Evolutionary conservation across 345 rosid species (phyloP), one percentile per base, ranked within the genome.

Genomic region (Corchorus capsularis): DNA sequence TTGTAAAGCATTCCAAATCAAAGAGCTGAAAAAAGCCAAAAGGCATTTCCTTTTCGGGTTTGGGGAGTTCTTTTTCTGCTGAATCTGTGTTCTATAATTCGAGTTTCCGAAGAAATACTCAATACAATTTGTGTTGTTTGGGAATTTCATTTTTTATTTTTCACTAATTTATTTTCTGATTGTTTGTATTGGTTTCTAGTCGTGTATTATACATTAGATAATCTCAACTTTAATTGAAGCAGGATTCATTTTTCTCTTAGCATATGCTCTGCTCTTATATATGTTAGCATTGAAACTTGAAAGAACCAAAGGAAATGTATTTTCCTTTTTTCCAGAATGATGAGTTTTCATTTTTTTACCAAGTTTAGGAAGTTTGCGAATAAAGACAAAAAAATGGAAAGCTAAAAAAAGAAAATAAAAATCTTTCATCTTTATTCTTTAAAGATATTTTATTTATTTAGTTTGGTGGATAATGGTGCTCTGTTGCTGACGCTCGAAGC

Each of bases 1-100:
- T 94, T 69, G 86, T 94, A 43, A 94, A 94, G 84, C 97, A 94
- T 77, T 92, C 98, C 6, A 94, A 92, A 79, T 84, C 95, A 46
- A 85, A 84, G 72, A 89, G 79, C 81, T 91, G 74, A 83, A 63
- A 43, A 35, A 14, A 15, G 17, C 45, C 27, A 27, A 27, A 27
- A 27, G 27, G 27, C 27, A 27, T 27, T 8, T 12, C 1, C 13
- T 64, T 41, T 46, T 37, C 6, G 4, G 43, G 43, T 39, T 39
- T 4, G 43, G 43, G 43, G 43, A 3, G 4, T 4, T 37, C 10
- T 34, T 34, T 35, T 20, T 8, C 9, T 52, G 43, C n/a, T 55
- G 15, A 53, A 53, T 70, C 59, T 56, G 17, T 65, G 34, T 63
- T 63, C 19, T 43, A 43, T 41, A 45, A 43, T 46, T 65, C 8